These are phyloP conservation scores for Aspergillus ustus DNA, from an alignment of 2,329 filamentous ascomycete genomes.

Conservation along the genomic window DNA sequence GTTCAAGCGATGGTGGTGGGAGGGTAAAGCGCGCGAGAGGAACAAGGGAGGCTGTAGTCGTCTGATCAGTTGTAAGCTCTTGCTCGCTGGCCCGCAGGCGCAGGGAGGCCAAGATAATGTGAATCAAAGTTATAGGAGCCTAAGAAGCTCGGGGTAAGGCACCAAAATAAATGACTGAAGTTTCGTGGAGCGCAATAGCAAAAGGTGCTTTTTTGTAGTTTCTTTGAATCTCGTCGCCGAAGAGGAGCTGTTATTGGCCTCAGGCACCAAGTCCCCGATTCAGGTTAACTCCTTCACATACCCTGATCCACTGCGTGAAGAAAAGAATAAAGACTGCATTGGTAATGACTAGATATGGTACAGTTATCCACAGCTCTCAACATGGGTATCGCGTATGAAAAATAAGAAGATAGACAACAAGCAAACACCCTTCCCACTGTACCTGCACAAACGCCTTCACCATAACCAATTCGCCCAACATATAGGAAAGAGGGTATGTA, in stretches of 20 bases:
- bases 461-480: slow-evolving; percentile 11
- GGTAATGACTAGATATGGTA: neutral
- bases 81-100: slow-evolving; percentile 30
- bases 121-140: slow-evolving; percentile 11
- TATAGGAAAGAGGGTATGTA: slow-evolving; percentile 4
- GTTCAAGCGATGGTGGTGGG: slow-evolving; percentile 3
- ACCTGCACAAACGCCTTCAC: slow-evolving; percentile 16
- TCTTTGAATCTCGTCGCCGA: slow-evolving; percentile 3
- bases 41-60: slow-evolving; percentile 7
- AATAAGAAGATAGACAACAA: neutral
- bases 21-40: slow-evolving; percentile 8
- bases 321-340: neutral
- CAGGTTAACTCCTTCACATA: neutral
- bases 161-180: neutral
- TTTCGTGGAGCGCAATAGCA: slow-evolving; percentile 8
- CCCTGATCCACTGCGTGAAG: neutral
- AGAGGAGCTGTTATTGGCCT: slow-evolving; percentile 23
- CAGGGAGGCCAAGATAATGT: slow-evolving; percentile 15
- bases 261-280: slow-evolving; percentile 26
- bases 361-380: slow-evolving; percentile 2
- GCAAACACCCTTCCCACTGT: neutral
- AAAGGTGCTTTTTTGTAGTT: slow-evolving; percentile 11
- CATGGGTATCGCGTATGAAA: slow-evolving; percentile 15
- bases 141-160: neutral
- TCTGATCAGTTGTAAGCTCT: slow-evolving; percentile 9